These are phyloP conservation scores for Acer negundo DNA, from an alignment of 345 rosid genomes.

Conservation along the genomic window DNA sequence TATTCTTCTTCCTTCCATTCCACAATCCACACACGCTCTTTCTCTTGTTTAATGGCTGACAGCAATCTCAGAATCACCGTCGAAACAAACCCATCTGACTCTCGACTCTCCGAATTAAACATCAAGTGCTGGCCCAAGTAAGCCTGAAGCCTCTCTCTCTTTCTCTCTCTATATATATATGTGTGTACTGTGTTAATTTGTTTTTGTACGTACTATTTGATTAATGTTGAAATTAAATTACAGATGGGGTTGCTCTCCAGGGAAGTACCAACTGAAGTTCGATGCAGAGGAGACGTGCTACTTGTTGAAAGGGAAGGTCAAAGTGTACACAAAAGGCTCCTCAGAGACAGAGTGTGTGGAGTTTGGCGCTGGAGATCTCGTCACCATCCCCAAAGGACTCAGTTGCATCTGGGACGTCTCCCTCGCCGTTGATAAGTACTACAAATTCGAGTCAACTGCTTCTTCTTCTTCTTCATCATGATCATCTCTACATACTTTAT, in stretches of 20 bases:
- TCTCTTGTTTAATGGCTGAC: slow-evolving; percentile 41
- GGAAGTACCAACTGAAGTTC: slow-evolving; percentile 75
- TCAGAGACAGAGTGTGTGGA: slow-evolving; percentile 64
- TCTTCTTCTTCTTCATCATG: slow-evolving; percentile 30
- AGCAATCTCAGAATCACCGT: slow-evolving; percentile 54
- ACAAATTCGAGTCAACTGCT: slow-evolving; percentile 62
- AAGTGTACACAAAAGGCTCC: slow-evolving; percentile 60
- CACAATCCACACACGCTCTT: not conserved
- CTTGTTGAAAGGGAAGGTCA: slow-evolving; percentile 79
- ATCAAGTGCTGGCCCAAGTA: slow-evolving; percentile 99
- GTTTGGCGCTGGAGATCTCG: slow-evolving; percentile 95
- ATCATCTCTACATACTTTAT: not conserved
- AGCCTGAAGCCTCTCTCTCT: slow-evolving; percentile 15
- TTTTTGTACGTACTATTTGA: no score
- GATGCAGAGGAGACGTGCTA: slow-evolving; percentile 93
- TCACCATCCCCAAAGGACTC: slow-evolving; percentile 76
- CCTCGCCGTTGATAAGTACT: slow-evolving; percentile 80
- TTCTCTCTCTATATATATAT: not conserved
- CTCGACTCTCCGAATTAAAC: slow-evolving; percentile 67
- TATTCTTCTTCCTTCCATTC: not conserved
- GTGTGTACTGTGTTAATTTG: no score
- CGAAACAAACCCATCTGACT: slow-evolving; percentile 67
- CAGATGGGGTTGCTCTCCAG: slow-evolving; percentile 95
- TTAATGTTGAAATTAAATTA: no score
- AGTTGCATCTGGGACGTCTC: slow-evolving; percentile 96